Base-by-base conservation (phyloP, 2,329 filamentous ascomycete genomes). In the Ophiostoma tasmaniense region DNA sequence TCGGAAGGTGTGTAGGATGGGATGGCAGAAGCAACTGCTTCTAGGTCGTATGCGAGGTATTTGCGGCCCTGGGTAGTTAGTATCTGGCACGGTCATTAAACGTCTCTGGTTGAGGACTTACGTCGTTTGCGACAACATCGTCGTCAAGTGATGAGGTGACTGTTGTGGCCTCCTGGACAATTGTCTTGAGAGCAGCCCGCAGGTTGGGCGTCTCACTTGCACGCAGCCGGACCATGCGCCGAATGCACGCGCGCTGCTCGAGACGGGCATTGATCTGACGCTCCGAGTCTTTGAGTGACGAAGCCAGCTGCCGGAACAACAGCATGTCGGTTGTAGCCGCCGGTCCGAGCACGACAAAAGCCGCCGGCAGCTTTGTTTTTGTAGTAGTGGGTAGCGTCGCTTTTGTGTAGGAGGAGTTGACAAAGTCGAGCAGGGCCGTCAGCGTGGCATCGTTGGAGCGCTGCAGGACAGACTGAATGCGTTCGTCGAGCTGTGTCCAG, bases 1-100 rank as follows among this genome's bases (percentile, higher is more conserved):
- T 39, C 33, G n/a, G 62, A 25, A 7, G 62, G n/a, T 13, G 62
- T 45, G 2, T 20, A 65, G 3, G 64, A 17, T 6, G 39, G 64
- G 28, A 88, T 81, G 76, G 85, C 88, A 33, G 85, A 82, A 71
- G 88, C 80, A 37, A 95, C 78, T 30, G 90, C 87, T 73, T 91
- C 89, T 20, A 95, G 82, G 74, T 95, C 92, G 76, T 94, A 95
- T 73, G 91, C 89, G 2, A 94, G 83, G 70, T 90, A 85, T 76
- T 86, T 88, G 42, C 85, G 84, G 1, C 85, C 87, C 75, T 84
- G 80, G 11, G 3, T 61, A 17, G 11, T 61, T 61, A 61, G 55
- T 30, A 61, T 14, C 5, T 55, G 7, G 22, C 22, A 55, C 13
- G 11, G 8, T 55, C 10, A 17, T 33, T 13, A 59, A 22, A 59